phyloP scores from a whole-genome alignment of 2,329 filamentous ascomycete species.

The Diaporthe australafricana region DNA sequence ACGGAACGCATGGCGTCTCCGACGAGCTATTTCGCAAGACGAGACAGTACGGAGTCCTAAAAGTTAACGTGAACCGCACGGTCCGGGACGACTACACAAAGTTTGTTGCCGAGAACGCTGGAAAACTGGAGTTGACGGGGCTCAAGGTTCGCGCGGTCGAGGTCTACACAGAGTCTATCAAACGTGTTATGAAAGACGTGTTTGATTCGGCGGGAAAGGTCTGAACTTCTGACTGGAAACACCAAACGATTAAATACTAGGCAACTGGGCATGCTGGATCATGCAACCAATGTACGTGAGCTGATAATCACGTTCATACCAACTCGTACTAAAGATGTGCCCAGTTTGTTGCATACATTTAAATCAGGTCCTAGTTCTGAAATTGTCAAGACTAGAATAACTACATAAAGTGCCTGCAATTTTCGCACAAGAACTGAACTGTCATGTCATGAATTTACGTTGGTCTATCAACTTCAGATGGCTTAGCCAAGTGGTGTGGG shows the following conservation, averaged over 20 bases:
- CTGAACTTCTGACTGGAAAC: not conserved
- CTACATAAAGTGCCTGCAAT: too few relatives aligned
- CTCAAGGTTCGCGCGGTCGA: constrained; percentile 26
- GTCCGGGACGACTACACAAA: constrained; percentile 43
- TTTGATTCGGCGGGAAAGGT: not conserved
- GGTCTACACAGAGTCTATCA: constrained; percentile 1
- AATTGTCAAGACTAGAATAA: not conserved
- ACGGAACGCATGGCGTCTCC: constrained; percentile 42
- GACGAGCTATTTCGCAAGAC: constrained; percentile 39
- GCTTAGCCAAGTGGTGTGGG: not conserved
- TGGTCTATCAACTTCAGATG: not conserved
- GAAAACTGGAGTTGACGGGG: constrained; percentile 29
- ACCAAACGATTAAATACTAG: not conserved
- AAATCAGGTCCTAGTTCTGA: too few relatives aligned
- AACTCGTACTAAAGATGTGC: too few relatives aligned
- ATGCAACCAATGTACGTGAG: too few relatives aligned
- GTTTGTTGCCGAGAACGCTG: constrained; percentile 37
- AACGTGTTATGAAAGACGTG: constrained; percentile 9
- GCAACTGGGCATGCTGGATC: not conserved
- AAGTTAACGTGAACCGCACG: constrained; percentile 43
- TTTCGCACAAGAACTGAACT: accelerated
- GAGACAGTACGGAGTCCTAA: constrained; percentile 39
- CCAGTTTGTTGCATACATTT: too few relatives aligned
- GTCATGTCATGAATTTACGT: not conserved
- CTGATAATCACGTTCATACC: not conserved